A percentile compares a stretch with the other conserved stretches of the same genome.
These are phyloP conservation scores for Coemansia sp. DNA, from an alignment of 192 early-diverging fungal genomes.

Conservation along the genomic window DNA sequence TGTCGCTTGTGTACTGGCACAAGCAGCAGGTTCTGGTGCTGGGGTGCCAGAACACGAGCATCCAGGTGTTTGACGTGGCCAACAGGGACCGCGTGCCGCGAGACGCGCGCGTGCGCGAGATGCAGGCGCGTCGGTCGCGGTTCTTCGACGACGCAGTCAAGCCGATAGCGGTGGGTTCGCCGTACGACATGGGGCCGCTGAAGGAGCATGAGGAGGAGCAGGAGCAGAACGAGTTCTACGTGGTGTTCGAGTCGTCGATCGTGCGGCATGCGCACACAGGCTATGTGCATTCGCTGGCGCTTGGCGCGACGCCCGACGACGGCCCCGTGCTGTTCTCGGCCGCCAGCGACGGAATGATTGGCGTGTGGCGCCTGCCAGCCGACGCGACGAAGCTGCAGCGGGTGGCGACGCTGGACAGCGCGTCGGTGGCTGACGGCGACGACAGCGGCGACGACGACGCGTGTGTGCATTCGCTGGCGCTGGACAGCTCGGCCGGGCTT, in stretches of 20 bases:
- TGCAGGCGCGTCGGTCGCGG: slow-evolving; percentile 26
- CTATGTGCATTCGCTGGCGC: slow-evolving; percentile 66
- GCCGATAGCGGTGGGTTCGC: slow-evolving; percentile 20
- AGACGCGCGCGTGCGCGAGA: slow-evolving; percentile 12
- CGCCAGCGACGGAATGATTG: slow-evolving; percentile 70
- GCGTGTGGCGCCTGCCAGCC: slow-evolving; percentile 44
- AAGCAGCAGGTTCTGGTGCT: slow-evolving; percentile 60
- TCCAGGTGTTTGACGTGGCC: slow-evolving; percentile 59
- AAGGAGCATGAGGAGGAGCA: slow-evolving; percentile 15
- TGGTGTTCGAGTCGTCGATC: slow-evolving; percentile 60
- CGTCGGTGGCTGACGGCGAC: slow-evolving; percentile 7
- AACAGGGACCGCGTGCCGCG: slow-evolving; percentile 8
- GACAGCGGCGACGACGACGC: slow-evolving; percentile 35
- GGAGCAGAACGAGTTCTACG: slow-evolving; percentile 32
- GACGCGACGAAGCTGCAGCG: slow-evolving; percentile 7
- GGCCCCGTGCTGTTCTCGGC: slow-evolving; percentile 47
- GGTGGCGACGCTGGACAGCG: slow-evolving; percentile 26
- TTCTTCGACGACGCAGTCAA: slow-evolving; percentile 39
- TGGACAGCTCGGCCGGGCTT: slow-evolving; percentile 62
- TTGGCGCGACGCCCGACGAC: slow-evolving; percentile 51
- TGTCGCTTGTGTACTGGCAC: slow-evolving; percentile 64
- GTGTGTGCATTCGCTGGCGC: slow-evolving; percentile 63
- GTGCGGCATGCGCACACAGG: slow-evolving; percentile 69
- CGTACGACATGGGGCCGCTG: slow-evolving; percentile 18
- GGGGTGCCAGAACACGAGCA: slow-evolving; percentile 77